phyloP scores from a whole-genome alignment of 2,329 filamentous ascomycete genomes.

The Xylaria sp. region DNA sequence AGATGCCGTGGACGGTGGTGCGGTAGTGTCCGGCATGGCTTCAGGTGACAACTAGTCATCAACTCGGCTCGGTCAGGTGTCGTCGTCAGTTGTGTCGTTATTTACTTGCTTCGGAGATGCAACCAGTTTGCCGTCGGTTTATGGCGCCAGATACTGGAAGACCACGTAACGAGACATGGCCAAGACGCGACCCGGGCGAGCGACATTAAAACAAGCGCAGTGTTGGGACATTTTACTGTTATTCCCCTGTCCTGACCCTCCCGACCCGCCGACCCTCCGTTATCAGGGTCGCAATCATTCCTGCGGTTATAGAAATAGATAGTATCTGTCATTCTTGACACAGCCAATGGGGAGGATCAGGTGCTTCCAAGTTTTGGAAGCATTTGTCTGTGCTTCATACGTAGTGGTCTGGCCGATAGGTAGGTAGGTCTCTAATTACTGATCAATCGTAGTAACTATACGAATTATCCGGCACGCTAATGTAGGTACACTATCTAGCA shows the following conservation, averaged over 20 bases:
- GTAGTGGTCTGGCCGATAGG: neutral
- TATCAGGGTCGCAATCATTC: neutral
- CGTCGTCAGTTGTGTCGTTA: neutral
- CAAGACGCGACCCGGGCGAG: constrained; percentile 10
- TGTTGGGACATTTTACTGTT: constrained; percentile 7
- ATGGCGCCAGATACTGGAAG: neutral
- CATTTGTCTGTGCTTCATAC: neutral
- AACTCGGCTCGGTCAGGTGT: neutral
- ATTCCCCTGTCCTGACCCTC: neutral
- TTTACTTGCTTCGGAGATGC: neutral
- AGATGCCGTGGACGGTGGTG: constrained; percentile 12
- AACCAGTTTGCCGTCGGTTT: neutral
- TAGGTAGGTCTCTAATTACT: neutral
- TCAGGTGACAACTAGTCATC: constrained; percentile 5
- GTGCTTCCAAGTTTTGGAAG: neutral
- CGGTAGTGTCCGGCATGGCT: constrained; percentile 7
- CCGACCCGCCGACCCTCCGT: constrained; percentile 17
- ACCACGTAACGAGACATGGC: neutral
- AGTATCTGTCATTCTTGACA: constrained; percentile 7
- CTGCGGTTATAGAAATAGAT: neutral
- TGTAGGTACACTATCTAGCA: constrained; percentile 3
- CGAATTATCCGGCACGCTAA: constrained; percentile 4
- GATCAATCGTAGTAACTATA: neutral
- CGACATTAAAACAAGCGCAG: constrained; percentile 12
- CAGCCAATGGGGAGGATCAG: constrained; percentile 1